These are phyloP conservation scores for Abrus pulchellus DNA, from an alignment of 306 rosid genomes.

Conservation along the genomic window DNA sequence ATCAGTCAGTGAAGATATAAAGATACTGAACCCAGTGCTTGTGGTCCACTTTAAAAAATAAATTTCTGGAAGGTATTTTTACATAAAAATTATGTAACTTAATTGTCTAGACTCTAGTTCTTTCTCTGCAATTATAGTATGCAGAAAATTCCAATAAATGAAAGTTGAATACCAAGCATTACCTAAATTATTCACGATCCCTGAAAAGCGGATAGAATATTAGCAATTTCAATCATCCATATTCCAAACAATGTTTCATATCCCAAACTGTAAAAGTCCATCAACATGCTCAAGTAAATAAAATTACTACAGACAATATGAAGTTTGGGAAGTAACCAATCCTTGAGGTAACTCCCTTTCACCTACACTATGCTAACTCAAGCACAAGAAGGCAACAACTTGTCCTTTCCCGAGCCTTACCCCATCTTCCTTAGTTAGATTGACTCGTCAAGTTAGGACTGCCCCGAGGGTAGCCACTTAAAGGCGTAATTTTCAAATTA, in stretches of 20 bases:
- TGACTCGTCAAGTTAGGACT: no score
- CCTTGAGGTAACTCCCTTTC: no score
- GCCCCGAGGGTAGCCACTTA: no score
- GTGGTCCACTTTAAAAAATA: conserved; percentile 28
- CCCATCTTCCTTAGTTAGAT: no score
- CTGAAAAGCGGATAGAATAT: conserved; percentile 29
- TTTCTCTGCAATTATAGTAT: conserved; percentile 12
- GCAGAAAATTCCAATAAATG: conserved; percentile 2
- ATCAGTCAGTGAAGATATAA: conserved; percentile 36
- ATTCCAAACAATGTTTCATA: conserved; percentile 26
- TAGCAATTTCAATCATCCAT: conserved; percentile 33
- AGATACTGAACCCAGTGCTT: conserved; percentile 19
- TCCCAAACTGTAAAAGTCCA: conserved; percentile 36
- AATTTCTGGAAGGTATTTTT: conserved; percentile 24
- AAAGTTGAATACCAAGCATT: conserved; percentile 23
- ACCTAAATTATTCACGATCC: conserved; percentile 1
- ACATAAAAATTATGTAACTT: conserved; percentile 33
- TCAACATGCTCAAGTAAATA: conserved; percentile 40
- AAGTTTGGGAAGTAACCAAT: conserved; percentile 24
- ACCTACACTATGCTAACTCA: no score
- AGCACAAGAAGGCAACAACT: no score
- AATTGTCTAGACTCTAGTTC: neutral
- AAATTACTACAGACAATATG: conserved; percentile 28
- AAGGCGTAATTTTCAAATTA: neutral
- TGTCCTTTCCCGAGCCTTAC: no score